Percentiles rank a stretch among this genome's conserved stretches.
Evolutionary conservation across 106 monocot genomes (phyloP).

Genomic region (Posidonia australis): DNA sequence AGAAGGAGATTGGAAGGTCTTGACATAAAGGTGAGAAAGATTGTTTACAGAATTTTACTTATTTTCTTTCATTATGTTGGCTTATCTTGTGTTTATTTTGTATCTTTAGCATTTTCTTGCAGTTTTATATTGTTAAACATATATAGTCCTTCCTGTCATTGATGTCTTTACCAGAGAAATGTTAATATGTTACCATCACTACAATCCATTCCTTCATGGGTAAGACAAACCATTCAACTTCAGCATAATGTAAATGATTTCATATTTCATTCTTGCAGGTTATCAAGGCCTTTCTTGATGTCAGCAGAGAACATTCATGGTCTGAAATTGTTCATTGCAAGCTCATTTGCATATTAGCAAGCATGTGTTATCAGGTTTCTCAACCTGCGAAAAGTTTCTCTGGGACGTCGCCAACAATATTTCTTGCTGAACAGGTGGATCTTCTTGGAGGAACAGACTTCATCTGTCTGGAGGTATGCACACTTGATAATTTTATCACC

Average conservation of each 20-base stretch:
- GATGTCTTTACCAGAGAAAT: no score
- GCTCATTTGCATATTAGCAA: conserved; percentile 85
- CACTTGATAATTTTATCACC: neutral
- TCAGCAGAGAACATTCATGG: conserved; percentile 83
- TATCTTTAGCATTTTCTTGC: neutral
- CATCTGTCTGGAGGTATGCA: conserved; percentile 74
- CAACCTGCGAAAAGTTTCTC: conserved; percentile 10
- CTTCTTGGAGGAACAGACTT: conserved; percentile 91
- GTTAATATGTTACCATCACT: no score
- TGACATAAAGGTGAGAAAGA: conserved; percentile 75
- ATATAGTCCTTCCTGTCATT: no score
- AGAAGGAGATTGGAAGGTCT: conserved; percentile 77
- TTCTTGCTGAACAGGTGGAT: conserved; percentile 64
- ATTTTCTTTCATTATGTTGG: neutral
- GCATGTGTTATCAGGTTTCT: conserved; percentile 64
- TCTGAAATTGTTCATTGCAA: conserved; percentile 75
- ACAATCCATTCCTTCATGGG: neutral
- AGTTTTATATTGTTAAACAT: neutral
- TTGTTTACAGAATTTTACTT: neutral
- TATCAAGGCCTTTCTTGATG: conserved; percentile 68
- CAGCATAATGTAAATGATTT: neutral
- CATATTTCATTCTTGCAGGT: conserved; percentile 32
- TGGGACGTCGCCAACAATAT: conserved; percentile 17
- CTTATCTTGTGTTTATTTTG: neutral
- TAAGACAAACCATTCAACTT: neutral